Base-by-base conservation (phyloP, 208 protist species). In the Crithidia sp. region DNA sequence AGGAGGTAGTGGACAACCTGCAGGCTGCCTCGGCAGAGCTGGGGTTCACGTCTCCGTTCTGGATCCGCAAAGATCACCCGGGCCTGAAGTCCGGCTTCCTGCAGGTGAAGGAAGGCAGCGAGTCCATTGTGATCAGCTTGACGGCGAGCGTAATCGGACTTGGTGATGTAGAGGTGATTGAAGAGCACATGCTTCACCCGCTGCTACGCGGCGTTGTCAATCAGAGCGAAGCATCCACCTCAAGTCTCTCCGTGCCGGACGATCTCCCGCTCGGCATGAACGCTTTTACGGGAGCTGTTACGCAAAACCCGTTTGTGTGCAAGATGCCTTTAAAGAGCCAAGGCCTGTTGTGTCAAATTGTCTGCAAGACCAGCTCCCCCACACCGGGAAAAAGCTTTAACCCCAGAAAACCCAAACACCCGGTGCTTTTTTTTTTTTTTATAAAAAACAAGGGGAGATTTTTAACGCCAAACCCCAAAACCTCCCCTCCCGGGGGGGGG, bases 1-100 rank as follows among this genome's bases (percentile, higher is more conserved):
- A 97, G 70, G 90, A 97, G 56, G 87, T 97, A 39, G 83, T 97
- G 8, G 93, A 97, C 73, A 97, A 97, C 59, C 81, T 97, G 73
- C 82, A 88, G 65, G 89, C 90, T 12, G 93, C 93, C 2, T 86
- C 90, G 2, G 56, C 62, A 12, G 89, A 95, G 50, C 57, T 95
- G 0, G 72, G 79, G 8, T 97, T 95, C 70, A 82, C 77, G 2
- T 95, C 91, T 6, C 93, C 90, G 13, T 97, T 97, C 70, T 97
- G 93, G 91, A 76, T 97, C 66, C 77, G 68, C 19, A 71, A 63
- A 4, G 67, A 89, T 43, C 87, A 97, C 72, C 88, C 87, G 6
- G 82, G 74, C 6, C 77, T 97, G 6, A 64, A 80, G 53, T 88
- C 81, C 9, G 81, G 87, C 19, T 97, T 86, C 71, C 81, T 95